Percentiles rank a stretch among this genome's conserved stretches.
Conservation (phyloP, 1,284 basidiomycete species). For the Pisolithus thermaeus region DNA sequence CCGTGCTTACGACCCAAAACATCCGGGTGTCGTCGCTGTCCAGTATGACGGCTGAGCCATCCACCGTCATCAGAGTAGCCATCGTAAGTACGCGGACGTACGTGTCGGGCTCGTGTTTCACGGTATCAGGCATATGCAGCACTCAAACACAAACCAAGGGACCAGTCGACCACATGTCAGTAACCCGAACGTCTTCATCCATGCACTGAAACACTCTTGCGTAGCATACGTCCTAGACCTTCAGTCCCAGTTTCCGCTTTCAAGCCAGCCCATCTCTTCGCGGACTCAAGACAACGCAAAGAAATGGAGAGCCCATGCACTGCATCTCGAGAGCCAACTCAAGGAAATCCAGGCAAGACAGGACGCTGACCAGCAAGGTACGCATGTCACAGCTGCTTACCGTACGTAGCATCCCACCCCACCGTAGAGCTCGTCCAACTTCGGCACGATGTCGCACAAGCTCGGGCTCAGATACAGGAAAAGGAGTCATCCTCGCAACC, state of each 20-base stretch:
- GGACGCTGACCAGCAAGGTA: constrained; percentile 19
- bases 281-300: background rate
- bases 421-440: constrained; percentile 15
- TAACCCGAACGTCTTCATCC: background rate
- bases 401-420: background rate
- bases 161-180: constrained; percentile 21
- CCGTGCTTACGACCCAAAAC: background rate
- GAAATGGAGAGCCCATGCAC: constrained; percentile 24
- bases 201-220: background rate
- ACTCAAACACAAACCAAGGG: constrained; percentile 22
- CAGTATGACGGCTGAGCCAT: constrained; percentile 3
- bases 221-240: constrained; percentile 28
- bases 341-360: constrained; percentile 14
- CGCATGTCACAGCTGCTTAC: background rate
- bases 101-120: background rate
- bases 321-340: constrained; percentile 23
- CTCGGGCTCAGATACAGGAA: constrained; percentile 5
- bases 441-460: constrained; percentile 8
- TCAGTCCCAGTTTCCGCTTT: constrained; percentile 17
- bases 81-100: constrained; percentile 12
- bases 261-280: background rate
- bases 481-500: constrained; percentile 7
- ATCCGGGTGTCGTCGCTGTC: background rate
- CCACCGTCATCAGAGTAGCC: constrained; percentile 17
- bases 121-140: constrained; percentile 18